These are phyloP conservation scores for Chalaropsis thielavioides DNA, from an alignment of 2,329 filamentous ascomycete genomes.

Conservation along the genomic window DNA sequence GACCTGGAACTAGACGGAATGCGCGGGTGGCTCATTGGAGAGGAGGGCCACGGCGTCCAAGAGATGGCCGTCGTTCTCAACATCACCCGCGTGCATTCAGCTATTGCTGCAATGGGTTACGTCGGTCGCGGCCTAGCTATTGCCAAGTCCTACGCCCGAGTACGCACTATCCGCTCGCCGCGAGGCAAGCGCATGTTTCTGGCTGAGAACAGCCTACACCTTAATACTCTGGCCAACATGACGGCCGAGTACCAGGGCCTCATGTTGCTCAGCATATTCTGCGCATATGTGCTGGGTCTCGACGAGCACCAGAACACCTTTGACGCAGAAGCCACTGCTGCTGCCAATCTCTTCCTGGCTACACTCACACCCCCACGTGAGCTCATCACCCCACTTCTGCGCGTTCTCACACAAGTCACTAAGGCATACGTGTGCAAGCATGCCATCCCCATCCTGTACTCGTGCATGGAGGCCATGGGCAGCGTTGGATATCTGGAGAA, in stretches of 20 bases:
- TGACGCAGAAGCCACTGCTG: conserved; percentile 19
- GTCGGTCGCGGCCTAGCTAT: conserved; percentile 43
- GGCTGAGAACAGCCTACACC: conserved; percentile 39
- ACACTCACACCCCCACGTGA: conserved; percentile 25
- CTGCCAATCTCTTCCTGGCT: conserved; percentile 4
- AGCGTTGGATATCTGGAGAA: conserved; percentile 52
- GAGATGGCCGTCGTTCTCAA: conserved; percentile 56
- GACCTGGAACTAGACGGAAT: conserved; percentile 52
- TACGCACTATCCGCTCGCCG: conserved; percentile 35
- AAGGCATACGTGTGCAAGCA: conserved; percentile 44
- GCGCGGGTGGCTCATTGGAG: conserved; percentile 51
- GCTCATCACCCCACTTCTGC: conserved; percentile 33
- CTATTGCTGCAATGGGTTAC: conserved; percentile 37
- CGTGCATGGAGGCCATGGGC: conserved; percentile 49
- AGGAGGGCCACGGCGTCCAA: conserved; percentile 49
- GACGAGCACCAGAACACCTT: conserved; percentile 31
- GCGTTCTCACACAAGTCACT: conserved; percentile 43
- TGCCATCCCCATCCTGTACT: conserved; percentile 35
- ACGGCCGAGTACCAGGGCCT: conserved; percentile 41
- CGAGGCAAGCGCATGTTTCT: conserved; percentile 33
- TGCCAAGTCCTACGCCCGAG: conserved; percentile 41
- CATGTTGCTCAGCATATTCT: conserved; percentile 41
- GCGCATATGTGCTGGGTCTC: conserved; percentile 39
- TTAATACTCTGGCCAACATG: conserved; percentile 42
- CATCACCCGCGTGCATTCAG: conserved; percentile 47